Base-by-base conservation (phyloP, 331 rosid species). In the Pyracantha coccinea region DNA sequence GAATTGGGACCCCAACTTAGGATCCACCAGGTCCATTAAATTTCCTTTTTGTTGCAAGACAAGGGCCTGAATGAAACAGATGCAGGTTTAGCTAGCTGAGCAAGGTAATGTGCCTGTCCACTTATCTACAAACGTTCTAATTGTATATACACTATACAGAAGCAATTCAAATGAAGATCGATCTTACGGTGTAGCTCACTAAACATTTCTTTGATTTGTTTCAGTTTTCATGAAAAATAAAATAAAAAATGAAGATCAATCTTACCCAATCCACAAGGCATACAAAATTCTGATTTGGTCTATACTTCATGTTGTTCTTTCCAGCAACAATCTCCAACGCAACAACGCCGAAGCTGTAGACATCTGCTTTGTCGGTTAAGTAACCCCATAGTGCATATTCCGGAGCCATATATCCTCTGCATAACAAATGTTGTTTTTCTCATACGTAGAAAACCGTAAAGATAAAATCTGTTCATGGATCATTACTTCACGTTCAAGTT, bases 191-290 rank as follows among this genome's bases (percentile, higher is more conserved):
- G 44, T 35, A 35, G 44, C 44, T 35, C 44, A 35, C 44, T 35
- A 35, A 8, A 35, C 44, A 35, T 35, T 12, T 35, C 44, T 9
- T 35, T 29, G 35, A n/a, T 54, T 54, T 19, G 60, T 17, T 54
- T 6, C 5, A 58, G 23, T 62, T 25, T 62, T 3, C 44, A 35
- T 35, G 44, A 35, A 35, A 35, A 35, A 35, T 2, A 35, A 8
- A 35, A 35, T 0, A 9, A 35, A 35, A 44, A 44, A 20, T 47
- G 81, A 29, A 25, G 33, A 32, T 50, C 14, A 23, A 28, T 77
- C 79, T 80, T 74, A 75, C 83, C 73, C 76, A 75, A 61, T 80
- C 83, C 63, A 80, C 60, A 52, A 80, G 83, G 63, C 80, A 75
- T 0, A 80, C 80, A 75, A 50, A 80, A 13, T 69, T 33, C 35